These are phyloP conservation scores for Tetrapisispora namnaoensis DNA, from an alignment of 805 yeast species.

Conservation along the genomic window DNA sequence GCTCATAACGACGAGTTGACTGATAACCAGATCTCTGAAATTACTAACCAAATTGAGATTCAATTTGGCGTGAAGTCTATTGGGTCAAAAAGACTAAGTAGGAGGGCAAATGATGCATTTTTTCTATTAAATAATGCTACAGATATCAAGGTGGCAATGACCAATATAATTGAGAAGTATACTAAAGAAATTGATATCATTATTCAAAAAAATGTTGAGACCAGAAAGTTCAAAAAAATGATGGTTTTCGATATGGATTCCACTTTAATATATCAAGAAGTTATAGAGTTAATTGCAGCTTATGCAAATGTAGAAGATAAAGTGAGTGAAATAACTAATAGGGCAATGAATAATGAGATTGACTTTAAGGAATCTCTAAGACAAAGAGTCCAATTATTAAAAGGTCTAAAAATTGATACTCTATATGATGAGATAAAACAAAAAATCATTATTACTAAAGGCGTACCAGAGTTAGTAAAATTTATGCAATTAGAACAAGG, in stretches of 20 bases:
- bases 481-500: constrained; percentile 49
- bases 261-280: constrained; percentile 91
- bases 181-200: constrained; percentile 16
- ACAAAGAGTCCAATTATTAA: constrained; percentile 66
- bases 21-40: background rate
- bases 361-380: constrained; percentile 78
- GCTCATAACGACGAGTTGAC: constrained; percentile 1
- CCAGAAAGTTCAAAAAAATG: constrained; percentile 34
- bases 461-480: constrained; percentile 63
- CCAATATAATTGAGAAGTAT: constrained; percentile 29
- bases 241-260: constrained; percentile 97
- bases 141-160: constrained; percentile 53
- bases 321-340: constrained; percentile 80
- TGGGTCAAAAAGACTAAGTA: background rate
- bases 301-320: constrained; percentile 82
- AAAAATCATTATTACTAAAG: constrained; percentile 69
- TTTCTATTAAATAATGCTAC: background rate
- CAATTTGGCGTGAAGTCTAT: background rate
- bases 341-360: constrained; percentile 95
- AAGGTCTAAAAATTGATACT: constrained; percentile 63
- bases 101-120: constrained; percentile 1
- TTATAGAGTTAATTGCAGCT: constrained; percentile 89
- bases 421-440: constrained; percentile 73
- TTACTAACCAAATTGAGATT: background rate
- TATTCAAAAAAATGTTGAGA: constrained; percentile 15